Percentiles rank a stretch among this genome's conserved stretches.
Evolutionary conservation across 352 stramenopile genomes (phyloP).

Genomic region (Phytopythium chamaehyphon): DNA sequence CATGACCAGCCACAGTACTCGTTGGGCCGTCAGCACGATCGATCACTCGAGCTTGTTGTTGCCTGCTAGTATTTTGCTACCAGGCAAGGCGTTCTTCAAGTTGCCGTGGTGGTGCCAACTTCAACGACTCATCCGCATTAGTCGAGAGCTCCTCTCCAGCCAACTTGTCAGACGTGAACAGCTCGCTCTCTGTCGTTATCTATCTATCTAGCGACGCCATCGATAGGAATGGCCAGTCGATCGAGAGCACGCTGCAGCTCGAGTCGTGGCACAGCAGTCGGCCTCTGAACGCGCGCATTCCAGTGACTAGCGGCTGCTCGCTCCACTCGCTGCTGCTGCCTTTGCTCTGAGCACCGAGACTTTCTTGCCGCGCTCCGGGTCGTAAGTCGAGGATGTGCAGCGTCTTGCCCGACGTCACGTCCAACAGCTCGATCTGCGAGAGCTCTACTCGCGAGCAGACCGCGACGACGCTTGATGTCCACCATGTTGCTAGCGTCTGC

Average conservation of each 20-base stretch:
- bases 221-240: slow-evolving; percentile 56
- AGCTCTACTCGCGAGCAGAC: slow-evolving; percentile 30
- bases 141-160: no score
- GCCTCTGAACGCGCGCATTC: slow-evolving; percentile 13
- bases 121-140: no score
- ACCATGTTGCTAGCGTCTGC: slow-evolving; percentile 54
- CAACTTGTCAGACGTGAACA: neutral
- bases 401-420: slow-evolving; percentile 28
- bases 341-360: neutral
- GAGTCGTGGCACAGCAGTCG: slow-evolving; percentile 43
- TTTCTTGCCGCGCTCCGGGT: neutral
- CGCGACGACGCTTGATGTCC: slow-evolving; percentile 35
- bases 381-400: slow-evolving; percentile 43
- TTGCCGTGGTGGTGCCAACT: no score
- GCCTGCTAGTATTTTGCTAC: no score
- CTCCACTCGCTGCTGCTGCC: slow-evolving; percentile 12
- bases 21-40: no score
- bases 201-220: neutral
- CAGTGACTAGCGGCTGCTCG: slow-evolving; percentile 28
- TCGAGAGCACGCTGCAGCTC: slow-evolving; percentile 18
- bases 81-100: no score
- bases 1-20: no score
- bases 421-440: slow-evolving; percentile 42
- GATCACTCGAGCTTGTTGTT: no score
- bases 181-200: neutral